Conservation (phyloP, 257 asterid genomes). For the Solanum clarkiae region DNA sequence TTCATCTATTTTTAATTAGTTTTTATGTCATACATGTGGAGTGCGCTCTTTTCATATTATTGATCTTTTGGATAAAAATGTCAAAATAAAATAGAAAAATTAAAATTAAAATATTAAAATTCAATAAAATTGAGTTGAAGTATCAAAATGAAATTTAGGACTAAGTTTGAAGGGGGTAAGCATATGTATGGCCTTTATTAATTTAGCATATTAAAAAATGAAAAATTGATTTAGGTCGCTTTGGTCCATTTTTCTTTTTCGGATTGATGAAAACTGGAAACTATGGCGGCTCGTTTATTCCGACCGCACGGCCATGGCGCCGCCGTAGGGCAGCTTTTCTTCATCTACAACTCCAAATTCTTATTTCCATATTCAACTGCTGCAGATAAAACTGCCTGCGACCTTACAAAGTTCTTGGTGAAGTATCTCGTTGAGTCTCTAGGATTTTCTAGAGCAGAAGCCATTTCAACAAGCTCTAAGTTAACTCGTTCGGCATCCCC, state of each 20-base stretch:
- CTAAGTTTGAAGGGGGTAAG: no score
- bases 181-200: no score
- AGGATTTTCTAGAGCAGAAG: constrained; percentile 8
- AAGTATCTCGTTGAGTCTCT: background rate
- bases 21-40: no score
- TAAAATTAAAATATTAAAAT: no score
- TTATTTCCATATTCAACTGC: background rate
- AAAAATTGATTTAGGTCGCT: background rate
- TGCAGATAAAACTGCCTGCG: background rate
- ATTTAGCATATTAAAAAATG: no score
- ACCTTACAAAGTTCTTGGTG: background rate
- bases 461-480: background rate
- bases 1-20: no score
- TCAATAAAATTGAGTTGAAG: no score
- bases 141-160: no score
- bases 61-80: no score
- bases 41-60: no score
- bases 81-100: background rate
- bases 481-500: background rate
- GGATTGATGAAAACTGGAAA: background rate
- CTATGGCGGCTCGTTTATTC: background rate
- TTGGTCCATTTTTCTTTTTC: background rate
- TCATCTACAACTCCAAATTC: background rate
- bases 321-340: background rate
- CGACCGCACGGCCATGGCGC: background rate